phyloP scores from a whole-genome alignment of 176 grass and related monocot species.

The Cocos nucifera region DNA sequence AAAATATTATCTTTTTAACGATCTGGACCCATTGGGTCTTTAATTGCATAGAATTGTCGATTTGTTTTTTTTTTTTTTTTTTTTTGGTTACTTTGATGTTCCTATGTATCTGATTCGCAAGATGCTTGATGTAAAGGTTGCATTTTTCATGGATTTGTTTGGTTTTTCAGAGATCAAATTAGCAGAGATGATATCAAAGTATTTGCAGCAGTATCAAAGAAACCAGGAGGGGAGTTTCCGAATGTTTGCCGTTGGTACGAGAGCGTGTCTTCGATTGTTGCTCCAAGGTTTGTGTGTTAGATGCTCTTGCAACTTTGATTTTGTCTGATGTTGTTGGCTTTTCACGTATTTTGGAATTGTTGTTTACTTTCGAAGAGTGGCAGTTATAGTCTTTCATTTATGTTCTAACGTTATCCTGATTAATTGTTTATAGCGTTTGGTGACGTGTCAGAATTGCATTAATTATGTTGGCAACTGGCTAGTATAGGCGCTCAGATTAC shows the following conservation, averaged over 20 bases:
- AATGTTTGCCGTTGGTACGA: constrained; percentile 72
- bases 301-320: background rate
- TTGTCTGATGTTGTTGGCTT: background rate
- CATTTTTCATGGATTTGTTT: background rate
- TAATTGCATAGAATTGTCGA: background rate
- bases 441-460: too few relatives aligned
- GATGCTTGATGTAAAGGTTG: background rate
- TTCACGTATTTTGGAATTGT: too few relatives aligned
- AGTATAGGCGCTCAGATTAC: too few relatives aligned
- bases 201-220: constrained; percentile 49
- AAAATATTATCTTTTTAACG: constrained; percentile 3
- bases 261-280: constrained; percentile 33
- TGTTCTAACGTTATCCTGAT: too few relatives aligned
- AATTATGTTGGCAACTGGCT: too few relatives aligned
- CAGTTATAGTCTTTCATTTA: too few relatives aligned
- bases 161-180: constrained; percentile 34
- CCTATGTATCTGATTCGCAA: background rate
- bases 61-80: background rate
- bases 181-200: constrained; percentile 83
- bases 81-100: too few relatives aligned
- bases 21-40: background rate
- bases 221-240: constrained; percentile 51
- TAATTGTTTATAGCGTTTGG: too few relatives aligned
- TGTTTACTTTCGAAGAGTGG: too few relatives aligned
- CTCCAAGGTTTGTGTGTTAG: constrained; percentile 42